phyloP scores from a whole-genome alignment of 2,329 filamentous ascomycete species.

The Rhinocladiella similis region DNA sequence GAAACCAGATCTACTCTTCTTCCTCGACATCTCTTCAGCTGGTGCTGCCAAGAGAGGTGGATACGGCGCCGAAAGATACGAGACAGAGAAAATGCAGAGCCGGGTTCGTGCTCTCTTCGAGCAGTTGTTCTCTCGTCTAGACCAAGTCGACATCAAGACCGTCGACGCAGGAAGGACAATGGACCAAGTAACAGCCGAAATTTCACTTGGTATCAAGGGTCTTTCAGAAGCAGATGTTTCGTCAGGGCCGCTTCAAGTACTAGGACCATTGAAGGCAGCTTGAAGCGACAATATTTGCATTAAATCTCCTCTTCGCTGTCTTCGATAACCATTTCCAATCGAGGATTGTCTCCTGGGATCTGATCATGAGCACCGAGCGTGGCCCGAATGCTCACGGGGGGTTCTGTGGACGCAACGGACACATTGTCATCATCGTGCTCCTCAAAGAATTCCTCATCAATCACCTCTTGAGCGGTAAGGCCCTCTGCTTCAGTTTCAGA shows the following conservation, averaged over 20 bases:
- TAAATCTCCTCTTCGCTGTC: conserved; percentile 55
- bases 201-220: conserved; percentile 27
- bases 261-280: conserved; percentile 32
- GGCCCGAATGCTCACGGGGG: conserved; percentile 11
- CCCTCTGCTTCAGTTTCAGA: conserved; percentile 20
- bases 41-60: conserved; percentile 76
- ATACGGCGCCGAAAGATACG: conserved; percentile 86
- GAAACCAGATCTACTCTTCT: conserved; percentile 81
- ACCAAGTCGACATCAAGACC: conserved; percentile 53
- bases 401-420: conserved; percentile 29
- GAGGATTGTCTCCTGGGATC: conserved; percentile 4
- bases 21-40: conserved; percentile 76
- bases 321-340: conserved; percentile 49
- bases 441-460: conserved; percentile 17
- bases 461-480: conserved; percentile 10
- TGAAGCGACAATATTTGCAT: conserved; percentile 5
- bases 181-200: conserved; percentile 52
- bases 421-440: conserved; percentile 25
- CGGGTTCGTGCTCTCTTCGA: conserved; percentile 74
- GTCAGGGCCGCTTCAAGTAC: conserved; percentile 33
- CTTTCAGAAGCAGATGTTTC: conserved; percentile 22
- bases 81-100: conserved; percentile 78
- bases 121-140: conserved; percentile 45
- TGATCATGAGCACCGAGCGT: not conserved
- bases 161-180: conserved; percentile 56